Base-by-base conservation (phyloP, 768 basidiomycete genomes). In the Macrolepiota albuminosa region DNA sequence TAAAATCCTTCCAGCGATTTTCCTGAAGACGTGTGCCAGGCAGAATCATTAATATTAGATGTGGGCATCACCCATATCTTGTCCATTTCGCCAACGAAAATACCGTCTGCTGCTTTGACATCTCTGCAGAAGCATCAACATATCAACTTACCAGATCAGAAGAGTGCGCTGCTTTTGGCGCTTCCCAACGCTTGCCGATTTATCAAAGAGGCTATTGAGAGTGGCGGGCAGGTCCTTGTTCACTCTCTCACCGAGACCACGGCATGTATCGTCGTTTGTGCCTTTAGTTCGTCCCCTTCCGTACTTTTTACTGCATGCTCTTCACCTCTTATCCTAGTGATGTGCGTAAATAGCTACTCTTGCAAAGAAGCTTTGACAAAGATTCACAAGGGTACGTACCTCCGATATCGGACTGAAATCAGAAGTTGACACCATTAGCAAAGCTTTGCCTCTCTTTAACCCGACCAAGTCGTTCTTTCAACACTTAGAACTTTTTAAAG, bases 371-470 rank as follows among this genome's bases (percentile, higher is more conserved):
- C 81, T 13, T 71, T 72, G 51, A 61, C 66, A 1, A 61, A 75
- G 21, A 69, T 85, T 6, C 75, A 80, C 67, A 67, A 78, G 56
- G 80, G 84, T 81, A 53, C 34, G 60, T 72, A 68, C 24, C 7
- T 34, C 37, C 14, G 24, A 53, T 37, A 42, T 36, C 8, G 11
- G 13, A 24, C n/a, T 33, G 26, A 11, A 34, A 26, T 21, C 21
- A 37, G 43, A 42, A 11, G 3, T 16, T 34, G 16, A 34, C 18
- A 26, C 39, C 29, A 9, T 40, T 6, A 24, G 8, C 46, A 13
- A 57, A 82, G 84, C 75, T 9, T 73, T 85, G 9, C 84, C 84
- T 5, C 72, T 86, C 3, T 86, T 84, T 68, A 78, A 80, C 60
- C 75, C 78, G 14, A 82, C 83, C 0, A 61, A 67, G 33, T 70